phyloP scores from a whole-genome alignment of 1,139 yeast species.

The Casaregolazyma suthepensis region DNA sequence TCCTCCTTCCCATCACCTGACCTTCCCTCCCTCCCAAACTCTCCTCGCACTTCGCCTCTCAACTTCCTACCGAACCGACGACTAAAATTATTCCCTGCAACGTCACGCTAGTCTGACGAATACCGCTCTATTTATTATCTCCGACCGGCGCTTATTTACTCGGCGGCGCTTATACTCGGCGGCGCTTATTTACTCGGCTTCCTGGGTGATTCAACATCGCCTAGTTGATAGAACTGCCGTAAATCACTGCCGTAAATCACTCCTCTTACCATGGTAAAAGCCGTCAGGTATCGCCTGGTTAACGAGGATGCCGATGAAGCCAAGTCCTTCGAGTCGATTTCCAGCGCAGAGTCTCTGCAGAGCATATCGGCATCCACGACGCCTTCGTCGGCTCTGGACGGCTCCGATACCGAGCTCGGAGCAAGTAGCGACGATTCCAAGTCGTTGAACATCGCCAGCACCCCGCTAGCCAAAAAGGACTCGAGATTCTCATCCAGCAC shows the following conservation, averaged over 20 bases:
- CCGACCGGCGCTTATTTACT: not conserved
- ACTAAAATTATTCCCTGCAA: too few species aligned
- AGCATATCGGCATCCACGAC: slow-evolving; percentile 2
- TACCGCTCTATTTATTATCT: not conserved
- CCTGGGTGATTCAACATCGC: not conserved
- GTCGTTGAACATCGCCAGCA: not conserved
- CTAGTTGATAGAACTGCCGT: not conserved
- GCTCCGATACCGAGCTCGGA: not conserved
- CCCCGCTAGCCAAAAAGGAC: not conserved
- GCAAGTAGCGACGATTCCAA: not conserved
- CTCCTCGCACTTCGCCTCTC: not conserved
- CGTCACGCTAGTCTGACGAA: not conserved
- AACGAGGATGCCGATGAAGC: slow-evolving; percentile 3
- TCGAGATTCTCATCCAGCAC: slow-evolving; percentile 8
- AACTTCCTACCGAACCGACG: too few species aligned
- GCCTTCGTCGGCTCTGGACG: slow-evolving; percentile 4
- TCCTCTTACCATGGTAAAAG: slow-evolving; percentile 2
- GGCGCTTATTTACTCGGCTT: not conserved
- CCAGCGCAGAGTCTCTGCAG: slow-evolving; percentile 5
- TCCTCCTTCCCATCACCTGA: not conserved
- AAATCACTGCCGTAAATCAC: not conserved
- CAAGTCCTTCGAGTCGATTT: slow-evolving; percentile 7
- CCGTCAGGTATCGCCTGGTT: not conserved
- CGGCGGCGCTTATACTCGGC: not conserved
- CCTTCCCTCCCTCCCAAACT: not conserved